These are phyloP conservation scores for Xerocomus nothofagi DNA, from an alignment of 1,284 basidiomycete genomes.

Conservation along the genomic window DNA sequence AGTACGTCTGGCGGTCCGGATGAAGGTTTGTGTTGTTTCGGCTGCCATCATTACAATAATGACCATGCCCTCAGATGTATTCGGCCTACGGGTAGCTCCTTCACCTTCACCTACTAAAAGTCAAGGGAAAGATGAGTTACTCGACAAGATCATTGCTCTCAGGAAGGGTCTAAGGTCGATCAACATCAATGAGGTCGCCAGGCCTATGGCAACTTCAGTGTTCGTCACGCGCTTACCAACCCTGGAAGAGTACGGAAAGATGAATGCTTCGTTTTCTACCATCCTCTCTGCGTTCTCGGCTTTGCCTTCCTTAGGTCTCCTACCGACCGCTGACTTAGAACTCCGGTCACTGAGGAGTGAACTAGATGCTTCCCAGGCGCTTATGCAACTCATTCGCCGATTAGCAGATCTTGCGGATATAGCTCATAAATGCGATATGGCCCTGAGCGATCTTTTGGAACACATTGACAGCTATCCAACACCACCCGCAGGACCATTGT, in stretches of 20 bases:
- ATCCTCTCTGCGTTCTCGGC: constrained; percentile 47
- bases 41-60: constrained; percentile 2
- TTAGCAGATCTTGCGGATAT: constrained; percentile 52
- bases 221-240: constrained; percentile 53
- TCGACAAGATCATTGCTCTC: constrained; percentile 44
- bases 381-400: constrained; percentile 51
- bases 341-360: constrained; percentile 61
- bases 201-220: constrained; percentile 38
- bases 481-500: constrained; percentile 50
- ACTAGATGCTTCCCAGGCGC: constrained; percentile 47
- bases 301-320: constrained; percentile 47
- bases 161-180: constrained; percentile 62
- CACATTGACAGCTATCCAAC: constrained; percentile 77
- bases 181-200: constrained; percentile 54
- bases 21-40: constrained; percentile 29
- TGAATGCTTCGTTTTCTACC: constrained; percentile 47
- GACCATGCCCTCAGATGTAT: constrained; percentile 48
- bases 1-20: constrained; percentile 2
- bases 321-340: constrained; percentile 50
- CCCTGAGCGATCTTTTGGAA: constrained; percentile 77
- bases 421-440: constrained; percentile 62
- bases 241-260: constrained; percentile 43
- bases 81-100: constrained; percentile 46
- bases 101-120: constrained; percentile 34
- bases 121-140: constrained; percentile 39